Base-by-base conservation (phyloP, 305 asterid species). In the Fraxinus platypoda region DNA sequence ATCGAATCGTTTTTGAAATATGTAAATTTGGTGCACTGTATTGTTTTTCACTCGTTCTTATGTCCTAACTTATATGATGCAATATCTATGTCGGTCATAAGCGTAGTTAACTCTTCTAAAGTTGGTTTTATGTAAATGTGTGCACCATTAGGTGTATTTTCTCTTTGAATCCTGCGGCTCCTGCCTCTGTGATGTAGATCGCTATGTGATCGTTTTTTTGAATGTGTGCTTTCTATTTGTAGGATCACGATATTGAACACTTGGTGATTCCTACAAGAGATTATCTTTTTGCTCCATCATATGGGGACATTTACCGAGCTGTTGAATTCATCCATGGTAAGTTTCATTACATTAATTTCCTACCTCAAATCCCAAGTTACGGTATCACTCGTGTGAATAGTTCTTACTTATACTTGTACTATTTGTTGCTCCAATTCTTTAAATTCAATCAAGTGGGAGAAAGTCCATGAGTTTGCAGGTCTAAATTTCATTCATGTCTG, bases 251-350 rank as follows among this genome's bases (percentile, higher is more conserved):
- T 80, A 93, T 95, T n/a, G 89, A 90, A 81, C 99, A 95, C 88
- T 86, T 95, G 89, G 91, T 95, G 84, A 93, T 95, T 84, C 97
- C 99, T 28, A 95, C 99, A 8, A 88, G 99, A 87, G 99, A 95
- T 85, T 94, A 95, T 87, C 96, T 95, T 70, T 95, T 95, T 89
- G 99, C 99, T 87, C 98, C 99, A 30, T 88, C 91, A 19, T 86
- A 84, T 57, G 86, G 83, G 70, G 95, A 93, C 88, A 94, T 95
- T 23, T 81, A 85, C 85, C 92, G 81, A 86, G 99, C 99, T 78
- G 93, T 95, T 33, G 91, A 93, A 66, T 95, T 95, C 87, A 95
- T 95, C 82, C 95, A 89, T 68, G 87, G 97, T 92, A 85, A 86
- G 88, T 71, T 64, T 81, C 54, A 54, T 30, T 84, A 7, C 6